phyloP scores from a whole-genome alignment of 1,284 basidiomycete genomes.

The Apiotrichum gracile region DNA sequence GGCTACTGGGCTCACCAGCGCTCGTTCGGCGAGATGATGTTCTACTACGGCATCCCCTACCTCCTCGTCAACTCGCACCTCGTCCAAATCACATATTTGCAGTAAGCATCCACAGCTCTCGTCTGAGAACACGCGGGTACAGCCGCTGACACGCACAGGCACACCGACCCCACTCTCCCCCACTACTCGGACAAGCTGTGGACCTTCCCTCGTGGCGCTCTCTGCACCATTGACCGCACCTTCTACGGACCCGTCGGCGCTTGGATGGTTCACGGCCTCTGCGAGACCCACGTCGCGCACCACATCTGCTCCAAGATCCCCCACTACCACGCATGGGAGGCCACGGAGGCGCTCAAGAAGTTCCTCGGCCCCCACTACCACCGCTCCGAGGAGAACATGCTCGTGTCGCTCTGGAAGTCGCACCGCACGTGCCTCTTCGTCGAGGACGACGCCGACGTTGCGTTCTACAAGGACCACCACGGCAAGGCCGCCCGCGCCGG shows the following conservation, averaged over 20 bases:
- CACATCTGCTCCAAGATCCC: constrained; percentile 91
- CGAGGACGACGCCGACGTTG: constrained; percentile 81
- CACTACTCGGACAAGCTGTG: constrained; percentile 88
- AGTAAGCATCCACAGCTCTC: too few species aligned
- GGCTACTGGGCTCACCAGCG: constrained; percentile 57
- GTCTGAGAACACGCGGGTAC: neutral
- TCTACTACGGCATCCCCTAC: constrained; percentile 83
- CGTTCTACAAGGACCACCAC: constrained; percentile 84
- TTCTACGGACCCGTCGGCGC: constrained; percentile 73
- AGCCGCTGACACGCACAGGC: neutral
- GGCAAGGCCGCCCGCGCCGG: constrained; percentile 69
- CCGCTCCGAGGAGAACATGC: constrained; percentile 52
- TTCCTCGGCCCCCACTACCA: constrained; percentile 60
- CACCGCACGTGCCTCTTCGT: constrained; percentile 60
- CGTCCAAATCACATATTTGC: constrained; percentile 87
- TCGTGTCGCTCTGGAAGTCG: constrained; percentile 52
- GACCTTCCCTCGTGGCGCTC: constrained; percentile 93
- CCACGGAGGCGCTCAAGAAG: constrained; percentile 76
- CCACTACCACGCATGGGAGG: constrained; percentile 79
- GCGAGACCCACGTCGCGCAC: constrained; percentile 87
- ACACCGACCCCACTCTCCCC: constrained; percentile 9
- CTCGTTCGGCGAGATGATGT: constrained; percentile 72
- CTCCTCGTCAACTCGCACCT: constrained; percentile 82
- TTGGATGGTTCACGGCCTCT: constrained; percentile 74
- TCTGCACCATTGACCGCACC: constrained; percentile 84